Conservation (phyloP, 129 eudicot genomes). For the Flaveria robusta region DNA sequence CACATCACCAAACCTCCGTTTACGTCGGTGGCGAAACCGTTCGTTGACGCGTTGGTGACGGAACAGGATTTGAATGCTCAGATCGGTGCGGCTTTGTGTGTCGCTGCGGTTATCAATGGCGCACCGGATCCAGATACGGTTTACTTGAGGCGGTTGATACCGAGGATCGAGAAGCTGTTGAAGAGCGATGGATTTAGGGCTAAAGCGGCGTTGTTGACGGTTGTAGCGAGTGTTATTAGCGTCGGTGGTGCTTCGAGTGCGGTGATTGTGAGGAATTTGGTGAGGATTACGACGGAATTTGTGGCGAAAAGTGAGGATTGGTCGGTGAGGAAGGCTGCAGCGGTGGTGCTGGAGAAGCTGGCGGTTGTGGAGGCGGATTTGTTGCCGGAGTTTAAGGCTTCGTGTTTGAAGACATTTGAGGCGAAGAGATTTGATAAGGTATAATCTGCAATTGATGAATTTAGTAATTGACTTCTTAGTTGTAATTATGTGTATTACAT, state of each 20-base stretch:
- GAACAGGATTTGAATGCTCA: slow-evolving; percentile 78
- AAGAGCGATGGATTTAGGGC: slow-evolving; percentile 66
- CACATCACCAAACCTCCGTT: slow-evolving; percentile 61
- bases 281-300: slow-evolving; percentile 54
- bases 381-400: slow-evolving; percentile 52
- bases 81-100: slow-evolving; percentile 73
- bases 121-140: slow-evolving; percentile 54
- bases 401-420: slow-evolving; percentile 71
- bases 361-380: slow-evolving; percentile 55
- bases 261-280: slow-evolving; percentile 44
- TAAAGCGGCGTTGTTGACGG: slow-evolving; percentile 61
- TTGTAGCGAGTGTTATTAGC: slow-evolving; percentile 52
- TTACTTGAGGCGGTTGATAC: slow-evolving; percentile 52
- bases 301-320: slow-evolving; percentile 73
- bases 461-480: not conserved
- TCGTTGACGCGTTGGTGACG: slow-evolving; percentile 65
- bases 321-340: slow-evolving; percentile 76
- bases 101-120: slow-evolving; percentile 54
- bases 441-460: not conserved
- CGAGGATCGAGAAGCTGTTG: slow-evolving; percentile 68
- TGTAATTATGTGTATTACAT: slow-evolving; percentile 4
- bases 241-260: slow-evolving; percentile 51
- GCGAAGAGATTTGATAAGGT: slow-evolving; percentile 78
- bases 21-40: slow-evolving; percentile 51
- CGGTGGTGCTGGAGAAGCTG: slow-evolving; percentile 66